Conservation (phyloP, 495 filamentous ascomycete genomes). For the Tetracladium setigerum region DNA sequence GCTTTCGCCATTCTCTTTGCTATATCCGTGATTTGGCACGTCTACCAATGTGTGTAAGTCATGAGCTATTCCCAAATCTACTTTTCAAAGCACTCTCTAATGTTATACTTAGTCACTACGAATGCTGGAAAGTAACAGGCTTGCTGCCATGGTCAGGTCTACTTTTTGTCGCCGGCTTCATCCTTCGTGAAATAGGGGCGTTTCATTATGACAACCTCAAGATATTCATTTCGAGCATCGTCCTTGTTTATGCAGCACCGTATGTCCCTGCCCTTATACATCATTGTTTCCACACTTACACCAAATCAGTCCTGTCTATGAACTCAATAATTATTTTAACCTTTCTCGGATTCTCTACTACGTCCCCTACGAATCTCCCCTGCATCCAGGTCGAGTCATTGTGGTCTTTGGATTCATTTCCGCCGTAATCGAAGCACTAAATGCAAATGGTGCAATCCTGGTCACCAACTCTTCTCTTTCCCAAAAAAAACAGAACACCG, state of each 20-base stretch:
- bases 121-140: constrained; percentile 44
- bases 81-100: constrained; percentile 4
- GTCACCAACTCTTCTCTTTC: constrained; percentile 34
- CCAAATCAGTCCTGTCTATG: constrained; percentile 54
- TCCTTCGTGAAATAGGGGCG: constrained; percentile 47
- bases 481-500: constrained; percentile 36
- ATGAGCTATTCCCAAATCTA: neutral
- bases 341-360: constrained; percentile 73
- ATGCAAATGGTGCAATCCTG: constrained; percentile 57
- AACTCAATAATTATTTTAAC: constrained; percentile 67
- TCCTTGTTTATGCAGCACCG: constrained; percentile 57
- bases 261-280: constrained; percentile 29
- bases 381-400: constrained; percentile 70
- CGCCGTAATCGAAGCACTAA: constrained; percentile 54
- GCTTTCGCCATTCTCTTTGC: constrained; percentile 60
- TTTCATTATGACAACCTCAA: constrained; percentile 48
- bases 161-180: constrained; percentile 46
- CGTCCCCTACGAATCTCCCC: constrained; percentile 67
- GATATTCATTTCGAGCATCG: constrained; percentile 52
- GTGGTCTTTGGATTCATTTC: constrained; percentile 67
- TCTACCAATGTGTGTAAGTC: constrained; percentile 56
- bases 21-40: constrained; percentile 47
- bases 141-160: constrained; percentile 44
- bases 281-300: constrained; percentile 5
- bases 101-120: constrained; percentile 33